Base-by-base conservation (phyloP, 2,329 filamentous ascomycete genomes). In the Claviceps lovelessii region DNA sequence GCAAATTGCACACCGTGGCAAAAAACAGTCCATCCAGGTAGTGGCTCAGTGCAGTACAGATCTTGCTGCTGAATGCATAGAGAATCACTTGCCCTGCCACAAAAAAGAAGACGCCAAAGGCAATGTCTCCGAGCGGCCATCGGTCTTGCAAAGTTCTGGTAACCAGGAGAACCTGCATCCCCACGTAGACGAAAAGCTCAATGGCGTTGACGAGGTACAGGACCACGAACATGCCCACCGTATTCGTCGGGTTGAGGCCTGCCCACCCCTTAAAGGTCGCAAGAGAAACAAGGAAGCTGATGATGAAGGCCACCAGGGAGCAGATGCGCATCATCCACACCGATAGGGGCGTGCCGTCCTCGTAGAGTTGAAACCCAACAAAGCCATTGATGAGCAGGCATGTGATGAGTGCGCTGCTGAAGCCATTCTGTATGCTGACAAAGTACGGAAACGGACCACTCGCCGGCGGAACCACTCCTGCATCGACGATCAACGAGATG, bases 311-410 rank as follows among this genome's bases (percentile, higher is more conserved):
- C 59, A 76, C 80, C 17, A 86, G 71, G 2, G 88, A 95, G 66
- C 81, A 84, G 35, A 88, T 72, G 53, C 91, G 84, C 58, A 98
- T 75, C 62, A 96, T 82, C 93, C 93, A 98, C 47, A 98, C 84
- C 0, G 90, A 96, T 45, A 97, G 75, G 2, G 86, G 85, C 1
- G 93, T 98, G 52, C 93, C 93, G 64, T 98, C 93, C 71, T 98
- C 93, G 69, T 98, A 98, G 13, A 98, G 77, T 71, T 97, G 93
- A 71, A 98, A 98, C 39, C 93, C 93, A 54, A 98, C 91, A 65
- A 98, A 98, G 47, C 93, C 93, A 69, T 97, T 97, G 75, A 98
- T 90, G 63, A 97, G 75, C 55, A 98, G 76, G 68, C 86, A 94
- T 31, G 89, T 91, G 67, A 93, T 85, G 33, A 95, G 78, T 0